Evolutionary conservation across 306 rosid species (phyloP), one percentile per base, ranked within the genome.

Genomic region (Pyrus communis): DNA sequence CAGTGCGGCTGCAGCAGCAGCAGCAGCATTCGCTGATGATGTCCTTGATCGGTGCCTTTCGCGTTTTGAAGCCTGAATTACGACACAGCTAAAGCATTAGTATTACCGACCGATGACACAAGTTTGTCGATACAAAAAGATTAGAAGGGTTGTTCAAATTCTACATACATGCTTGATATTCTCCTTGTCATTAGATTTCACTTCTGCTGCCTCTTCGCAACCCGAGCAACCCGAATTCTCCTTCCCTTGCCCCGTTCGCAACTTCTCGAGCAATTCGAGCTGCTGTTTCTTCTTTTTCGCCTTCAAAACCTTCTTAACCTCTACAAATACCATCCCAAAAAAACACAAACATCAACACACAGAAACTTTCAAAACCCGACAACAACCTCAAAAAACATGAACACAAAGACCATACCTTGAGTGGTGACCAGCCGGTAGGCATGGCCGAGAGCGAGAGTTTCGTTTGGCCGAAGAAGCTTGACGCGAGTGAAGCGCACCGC

Each of bases 391-490:
- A 27, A 28, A 59, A 59, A 59, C 15, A 59, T 25, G 11, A 4
- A 59, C 64, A 59, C 31, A 59, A 1, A 23, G 5, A 58, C 9
- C 19, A 25, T 31, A 96, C 98, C 98, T 85, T 91, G 98, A 81
- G 84, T 86, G 1, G 99, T 92, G 80, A 96, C 89, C 30, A 96
- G 92, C 40, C 98, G 85, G 45, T 96, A 96, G 69, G 99, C 99
- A 83, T 96, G 99, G 67, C 99, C 98, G 28, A 96, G 98, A 79
- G 91, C 84, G 75, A 96, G 99, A 82, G 94, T 89, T 74, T 93
- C 98, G 73, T 80, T 91, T 11, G 93, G 91, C 74, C 96, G 82
- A 57, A 96, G 99, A 73, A 96, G 92, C 94, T 96, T 96, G n/a
- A 96, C 94, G 4, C 94, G 92, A 10, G 97, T 96, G 76, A 92